A percentile compares a stretch with the other conserved stretches of the same genome.
Evolutionary conservation across 2,329 filamentous ascomycete species (phyloP).

Genomic region (Paraphoma sp.): DNA sequence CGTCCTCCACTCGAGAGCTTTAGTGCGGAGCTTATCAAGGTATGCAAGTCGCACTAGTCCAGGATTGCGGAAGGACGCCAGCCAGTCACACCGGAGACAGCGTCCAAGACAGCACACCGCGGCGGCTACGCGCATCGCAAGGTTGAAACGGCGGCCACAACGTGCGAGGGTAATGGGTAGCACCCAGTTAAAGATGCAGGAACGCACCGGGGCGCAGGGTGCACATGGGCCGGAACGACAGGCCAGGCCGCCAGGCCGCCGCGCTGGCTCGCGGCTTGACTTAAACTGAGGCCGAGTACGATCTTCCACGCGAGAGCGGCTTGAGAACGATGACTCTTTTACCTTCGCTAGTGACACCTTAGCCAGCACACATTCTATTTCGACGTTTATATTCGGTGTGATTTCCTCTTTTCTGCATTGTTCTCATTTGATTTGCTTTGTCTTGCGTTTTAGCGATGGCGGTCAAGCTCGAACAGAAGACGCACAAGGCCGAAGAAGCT

Average conservation of each 20-base stretch:
- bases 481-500: conserved; percentile 27
- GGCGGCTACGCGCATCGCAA: conserved; percentile 38
- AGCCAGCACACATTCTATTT: conserved; percentile 26
- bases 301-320: conserved; percentile 6
- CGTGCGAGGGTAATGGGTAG: conserved; percentile 23
- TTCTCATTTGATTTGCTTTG: background rate
- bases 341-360: conserved; percentile 27
- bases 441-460: conserved; percentile 29
- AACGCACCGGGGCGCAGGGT: conserved; percentile 23
- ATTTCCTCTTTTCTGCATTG: conserved; percentile 9
- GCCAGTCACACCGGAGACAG: conserved; percentile 30
- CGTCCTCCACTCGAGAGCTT: conserved; percentile 19
- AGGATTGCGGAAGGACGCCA: conserved; percentile 12
- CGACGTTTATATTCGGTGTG: conserved; percentile 14
- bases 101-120: conserved; percentile 31
- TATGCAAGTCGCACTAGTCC: conserved; percentile 23
- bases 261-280: conserved; percentile 22
- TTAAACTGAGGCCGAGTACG: conserved; percentile 20
- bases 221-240: conserved; percentile 28
- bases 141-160: conserved; percentile 28
- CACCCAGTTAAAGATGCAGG: conserved; percentile 45
- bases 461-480: conserved; percentile 22
- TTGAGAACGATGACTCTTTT: conserved; percentile 28
- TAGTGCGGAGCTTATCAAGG: conserved; percentile 26
- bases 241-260: conserved; percentile 34